Evolutionary conservation across 225 moss, liverwort and hornwort species (phyloP), one percentile per base, ranked within the genome.

Genomic region (Asterella californica): DNA sequence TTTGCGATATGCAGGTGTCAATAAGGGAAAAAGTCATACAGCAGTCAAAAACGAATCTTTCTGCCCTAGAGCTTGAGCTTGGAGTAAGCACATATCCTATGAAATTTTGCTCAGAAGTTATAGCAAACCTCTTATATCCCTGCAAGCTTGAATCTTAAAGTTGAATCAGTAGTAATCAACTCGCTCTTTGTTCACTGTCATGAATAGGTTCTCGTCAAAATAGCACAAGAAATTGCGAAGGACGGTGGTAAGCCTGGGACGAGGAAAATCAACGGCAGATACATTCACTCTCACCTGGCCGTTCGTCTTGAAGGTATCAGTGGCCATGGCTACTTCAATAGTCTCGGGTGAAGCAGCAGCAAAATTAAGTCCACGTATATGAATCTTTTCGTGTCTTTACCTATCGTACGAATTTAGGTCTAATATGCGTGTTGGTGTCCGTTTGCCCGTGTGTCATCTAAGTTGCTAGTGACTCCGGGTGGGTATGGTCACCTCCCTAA

Each of bases 281-380:
- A 88, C 61, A 83, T 88, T 34, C 88, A 88, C 29, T 88, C 85
- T 72, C 88, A 88, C 47, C 82, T 88, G 75, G 85, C 85, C 11
- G 66, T 57, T 76, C 69, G 85, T 42, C 76, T 88, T 38, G 82
- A 85, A 85, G 88, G 87, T 87, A 81, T 69, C 50, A 67, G 38
- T 42, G 4, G 29, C 1, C 17, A 74, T 53, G 50, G 5, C 33
- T 47, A 46, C 3, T 70, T 42, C 42, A 0, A 38, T 49, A 15
- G 49, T 50, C 45, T 45, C 0, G 22, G 42, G 38, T 24, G 2
- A 22, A 19, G 24, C 74, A 33, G 33, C 50, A 0, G 25, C n/a
- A 29, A 27, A 52, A 50, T 21, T 27, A 7, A 11, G 47, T 71
- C 25, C 42, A 14, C 46, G 0, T 25, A 10, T 21, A 34, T 9